Percentiles rank a stretch among this genome's conserved stretches.
Conservation (phyloP, 257 asterid species). For the Oldenlandia corymbosa region DNA sequence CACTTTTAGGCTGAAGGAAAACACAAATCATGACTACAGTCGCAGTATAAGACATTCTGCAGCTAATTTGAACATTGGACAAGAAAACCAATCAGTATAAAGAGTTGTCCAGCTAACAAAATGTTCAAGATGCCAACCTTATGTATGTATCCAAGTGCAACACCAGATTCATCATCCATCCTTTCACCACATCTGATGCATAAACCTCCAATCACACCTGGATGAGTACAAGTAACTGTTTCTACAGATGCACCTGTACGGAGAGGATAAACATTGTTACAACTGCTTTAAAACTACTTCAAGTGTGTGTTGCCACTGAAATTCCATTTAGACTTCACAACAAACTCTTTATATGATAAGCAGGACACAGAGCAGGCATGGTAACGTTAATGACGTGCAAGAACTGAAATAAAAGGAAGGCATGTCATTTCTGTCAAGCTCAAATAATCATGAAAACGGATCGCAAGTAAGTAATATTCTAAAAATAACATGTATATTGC, state of each 20-base stretch:
- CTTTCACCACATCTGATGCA: slow-evolving; percentile 71
- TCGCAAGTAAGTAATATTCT: no score
- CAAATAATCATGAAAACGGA: no score
- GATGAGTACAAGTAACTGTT: slow-evolving; percentile 55
- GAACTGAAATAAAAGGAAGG: not conserved
- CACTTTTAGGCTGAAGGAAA: no score
- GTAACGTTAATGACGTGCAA: not conserved
- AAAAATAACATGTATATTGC: not conserved
- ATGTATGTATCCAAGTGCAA: slow-evolving; percentile 75
- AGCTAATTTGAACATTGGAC: not conserved
- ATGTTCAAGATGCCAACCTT: slow-evolving; percentile 43
- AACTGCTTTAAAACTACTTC: not conserved
- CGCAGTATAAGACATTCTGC: not conserved
- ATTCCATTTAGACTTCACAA: slow-evolving; percentile 3
- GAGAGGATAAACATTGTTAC: not conserved
- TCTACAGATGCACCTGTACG: slow-evolving; percentile 20
- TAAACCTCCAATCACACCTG: slow-evolving; percentile 81
- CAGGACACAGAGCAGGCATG: not conserved
- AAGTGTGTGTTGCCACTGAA: slow-evolving; percentile 2
- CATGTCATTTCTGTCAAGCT: not conserved
- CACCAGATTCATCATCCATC: slow-evolving; percentile 69
- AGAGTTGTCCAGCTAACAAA: not conserved
- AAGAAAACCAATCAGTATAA: not conserved
- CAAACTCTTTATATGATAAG: not conserved
- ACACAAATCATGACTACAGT: no score